Evolutionary conservation across 257 asterid species (phyloP), one percentile per base, ranked within the genome.

Genomic region (Salvia rosmarinus): DNA sequence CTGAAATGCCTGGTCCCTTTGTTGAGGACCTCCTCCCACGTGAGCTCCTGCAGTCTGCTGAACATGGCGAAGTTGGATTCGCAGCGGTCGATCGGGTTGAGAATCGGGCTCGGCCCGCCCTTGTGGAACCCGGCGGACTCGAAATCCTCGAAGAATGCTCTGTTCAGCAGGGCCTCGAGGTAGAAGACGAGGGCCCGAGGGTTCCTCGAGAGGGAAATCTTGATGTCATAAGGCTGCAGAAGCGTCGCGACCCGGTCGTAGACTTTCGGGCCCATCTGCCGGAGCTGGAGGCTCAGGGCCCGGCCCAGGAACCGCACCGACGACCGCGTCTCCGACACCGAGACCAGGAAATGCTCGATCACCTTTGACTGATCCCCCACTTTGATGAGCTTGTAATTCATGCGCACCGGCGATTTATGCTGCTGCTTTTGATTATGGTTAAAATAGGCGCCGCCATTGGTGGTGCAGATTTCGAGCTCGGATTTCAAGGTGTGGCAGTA

Each of bases 21-120:
- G 75, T 73, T 86, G 75, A 95, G 47, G 7, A 95, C 98, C 35
- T 89, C 90, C 59, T 91, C 98, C 99, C 98, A 95, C 2, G 91
- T 88, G 46, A 95, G 79, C 77, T 80, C 89, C 30, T 84, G 88
- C 42, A 95, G 61, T 60, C 86, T 68, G 28, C 68, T 75, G 37
- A 87, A 88, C 78, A 83, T 76, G 0, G 90, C 89, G 66, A 91
- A 95, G 67, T 89, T 89, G 0, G 94, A 76, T 28, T 87, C 96
- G n/a, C 96, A 89, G 0, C 81, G 85, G 28, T 95, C 95, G 23
- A 91, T 83, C 58, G 98, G 99, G 64, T 95, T 91, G 37, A 95
- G 78, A 8, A 91, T 74, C 13, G 75, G 61, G 59, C 54, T 82
- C 4, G 86, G 42, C 9, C 83, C 76, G 7, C 83, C 63, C 77